Percentiles rank a stretch among this genome's conserved stretches.
Evolutionary conservation across 2,329 filamentous ascomycete genomes (phyloP).

Genomic region (Ophiostoma triangulosporum): DNA sequence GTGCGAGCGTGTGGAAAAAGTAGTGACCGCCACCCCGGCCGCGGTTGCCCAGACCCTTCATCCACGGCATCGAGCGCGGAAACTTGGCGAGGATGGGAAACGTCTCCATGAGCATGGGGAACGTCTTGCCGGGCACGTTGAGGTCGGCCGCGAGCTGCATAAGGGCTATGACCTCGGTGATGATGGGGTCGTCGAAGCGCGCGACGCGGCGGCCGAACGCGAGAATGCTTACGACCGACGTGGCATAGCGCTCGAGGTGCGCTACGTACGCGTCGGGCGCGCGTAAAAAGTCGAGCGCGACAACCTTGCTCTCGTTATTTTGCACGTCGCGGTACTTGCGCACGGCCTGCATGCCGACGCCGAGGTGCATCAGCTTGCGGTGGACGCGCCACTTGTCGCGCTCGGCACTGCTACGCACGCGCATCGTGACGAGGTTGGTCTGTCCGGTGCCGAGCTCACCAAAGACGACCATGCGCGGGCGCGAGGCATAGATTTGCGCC

Average conservation of each 20-base stretch:
- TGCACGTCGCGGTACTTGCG: constrained; percentile 39
- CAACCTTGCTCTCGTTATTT: constrained; percentile 42
- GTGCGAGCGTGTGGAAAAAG: constrained; percentile 38
- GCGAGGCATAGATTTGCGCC: constrained; percentile 35
- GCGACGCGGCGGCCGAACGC: constrained; percentile 41
- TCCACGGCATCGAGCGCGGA: constrained; percentile 35
- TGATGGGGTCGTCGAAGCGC: constrained; percentile 38
- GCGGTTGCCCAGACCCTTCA: constrained; percentile 31
- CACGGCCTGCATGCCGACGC: constrained; percentile 41
- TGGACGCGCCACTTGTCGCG: constrained; percentile 30
- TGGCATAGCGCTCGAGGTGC: constrained; percentile 40
- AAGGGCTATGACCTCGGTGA: constrained; percentile 44
- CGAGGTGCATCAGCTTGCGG: constrained; percentile 38
- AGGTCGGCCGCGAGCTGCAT: constrained; percentile 45
- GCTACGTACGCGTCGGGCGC: constrained; percentile 34
- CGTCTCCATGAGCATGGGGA: constrained; percentile 44
- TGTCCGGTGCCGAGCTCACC: constrained; percentile 32
- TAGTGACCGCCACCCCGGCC: constrained; percentile 28
- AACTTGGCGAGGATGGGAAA: constrained; percentile 36
- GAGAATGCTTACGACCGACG: constrained; percentile 40
- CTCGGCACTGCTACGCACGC: constrained; percentile 24
- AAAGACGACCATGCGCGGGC: constrained; percentile 35
- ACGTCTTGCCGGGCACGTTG: constrained; percentile 38
- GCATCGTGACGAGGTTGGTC: constrained; percentile 30
- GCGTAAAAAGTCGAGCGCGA: constrained; percentile 35